A percentile compares a stretch with the other conserved stretches of the same genome.
phyloP scores from a whole-genome alignment of 2,329 filamentous ascomycete genomes.

The Teratosphaeria epicoccoides region DNA sequence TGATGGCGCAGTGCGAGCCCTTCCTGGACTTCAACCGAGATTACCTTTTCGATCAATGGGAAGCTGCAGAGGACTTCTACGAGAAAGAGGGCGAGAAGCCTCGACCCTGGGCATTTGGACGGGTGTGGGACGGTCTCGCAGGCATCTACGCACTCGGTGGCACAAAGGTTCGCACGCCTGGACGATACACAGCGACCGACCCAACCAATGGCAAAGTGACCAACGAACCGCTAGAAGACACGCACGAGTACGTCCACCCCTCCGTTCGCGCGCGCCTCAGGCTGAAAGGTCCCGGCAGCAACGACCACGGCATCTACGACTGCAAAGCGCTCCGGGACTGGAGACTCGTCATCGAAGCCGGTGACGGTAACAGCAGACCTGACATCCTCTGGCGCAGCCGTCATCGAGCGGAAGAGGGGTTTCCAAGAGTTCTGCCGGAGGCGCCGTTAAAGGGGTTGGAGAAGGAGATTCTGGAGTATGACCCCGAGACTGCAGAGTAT shows the following conservation, averaged over 20 bases:
- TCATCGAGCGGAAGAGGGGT: slow-evolving; percentile 8
- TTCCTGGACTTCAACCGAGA: slow-evolving; percentile 39
- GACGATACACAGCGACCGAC: slow-evolving; percentile 36
- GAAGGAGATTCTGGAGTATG: slow-evolving; percentile 27
- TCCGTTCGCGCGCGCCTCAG: slow-evolving; percentile 36
- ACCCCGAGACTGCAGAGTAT: slow-evolving; percentile 15
- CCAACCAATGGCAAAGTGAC: slow-evolving; percentile 34
- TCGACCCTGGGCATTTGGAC: slow-evolving; percentile 40
- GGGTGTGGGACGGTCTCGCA: slow-evolving; percentile 35
- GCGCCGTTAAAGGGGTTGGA: slow-evolving; percentile 35
- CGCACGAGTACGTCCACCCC: slow-evolving; percentile 43
- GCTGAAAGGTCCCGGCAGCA: slow-evolving; percentile 36
- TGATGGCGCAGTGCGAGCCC: slow-evolving; percentile 43
- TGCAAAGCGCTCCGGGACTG: slow-evolving; percentile 36
- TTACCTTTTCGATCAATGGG: slow-evolving; percentile 38
- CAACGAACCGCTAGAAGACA: slow-evolving; percentile 35
- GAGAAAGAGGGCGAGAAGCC: slow-evolving; percentile 29
- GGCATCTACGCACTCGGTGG: slow-evolving; percentile 40
- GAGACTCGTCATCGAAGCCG: slow-evolving; percentile 34
- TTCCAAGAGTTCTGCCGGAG: slow-evolving; percentile 29
- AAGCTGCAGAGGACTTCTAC: slow-evolving; percentile 36
- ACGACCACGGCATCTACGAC: slow-evolving; percentile 37
- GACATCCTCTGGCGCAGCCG: slow-evolving; percentile 33
- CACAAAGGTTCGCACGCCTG: slow-evolving; percentile 35
- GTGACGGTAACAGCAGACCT: slow-evolving; percentile 21